Percentiles rank a stretch among this genome's conserved stretches.
Evolutionary conservation across 371 early-diverging fungal genomes (phyloP).

Genomic region (Encephalitozoon intestinalis): DNA sequence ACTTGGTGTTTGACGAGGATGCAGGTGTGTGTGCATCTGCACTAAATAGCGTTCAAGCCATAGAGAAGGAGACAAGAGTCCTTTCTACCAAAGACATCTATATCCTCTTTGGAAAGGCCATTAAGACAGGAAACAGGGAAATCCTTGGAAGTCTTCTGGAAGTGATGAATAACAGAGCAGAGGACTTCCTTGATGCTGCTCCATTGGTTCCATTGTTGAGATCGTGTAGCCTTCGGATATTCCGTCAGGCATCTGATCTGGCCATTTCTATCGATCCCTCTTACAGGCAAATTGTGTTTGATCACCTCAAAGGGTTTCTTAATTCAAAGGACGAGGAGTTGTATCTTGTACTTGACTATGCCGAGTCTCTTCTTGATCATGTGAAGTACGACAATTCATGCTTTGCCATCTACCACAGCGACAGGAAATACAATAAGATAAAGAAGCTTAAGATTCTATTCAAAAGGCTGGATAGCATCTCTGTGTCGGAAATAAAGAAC

Average conservation of each 20-base stretch:
- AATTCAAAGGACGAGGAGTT: constrained; percentile 20
- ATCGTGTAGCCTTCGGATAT: neutral
- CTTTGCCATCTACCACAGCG: constrained; percentile 20
- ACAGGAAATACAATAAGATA: constrained; percentile 26
- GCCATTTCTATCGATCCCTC: neutral
- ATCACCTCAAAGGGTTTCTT: constrained; percentile 25
- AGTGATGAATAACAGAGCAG: constrained; percentile 1
- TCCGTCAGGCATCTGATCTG: neutral
- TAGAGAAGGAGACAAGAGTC: constrained; percentile 15
- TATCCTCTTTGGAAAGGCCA: neutral
- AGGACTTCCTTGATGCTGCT: neutral
- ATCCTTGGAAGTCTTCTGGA: neutral
- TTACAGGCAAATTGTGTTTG: constrained; percentile 8
- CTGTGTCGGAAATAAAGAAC: constrained; percentile 17
- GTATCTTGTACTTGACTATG: constrained; percentile 33
- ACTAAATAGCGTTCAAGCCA: neutral
- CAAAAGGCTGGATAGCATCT: constrained; percentile 17
- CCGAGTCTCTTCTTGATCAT: constrained; percentile 18
- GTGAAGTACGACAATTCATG: neutral
- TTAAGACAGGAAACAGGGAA: neutral
- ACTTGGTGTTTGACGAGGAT: neutral
- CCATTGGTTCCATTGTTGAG: neutral
- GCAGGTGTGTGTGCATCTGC: neutral
- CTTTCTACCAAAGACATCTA: neutral
- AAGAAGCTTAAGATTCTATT: constrained; percentile 26